Percentiles rank a stretch among this genome's conserved stretches.
phyloP scores from a whole-genome alignment of 2,329 filamentous ascomycete genomes.

The Alternaria angustiovoidea region DNA sequence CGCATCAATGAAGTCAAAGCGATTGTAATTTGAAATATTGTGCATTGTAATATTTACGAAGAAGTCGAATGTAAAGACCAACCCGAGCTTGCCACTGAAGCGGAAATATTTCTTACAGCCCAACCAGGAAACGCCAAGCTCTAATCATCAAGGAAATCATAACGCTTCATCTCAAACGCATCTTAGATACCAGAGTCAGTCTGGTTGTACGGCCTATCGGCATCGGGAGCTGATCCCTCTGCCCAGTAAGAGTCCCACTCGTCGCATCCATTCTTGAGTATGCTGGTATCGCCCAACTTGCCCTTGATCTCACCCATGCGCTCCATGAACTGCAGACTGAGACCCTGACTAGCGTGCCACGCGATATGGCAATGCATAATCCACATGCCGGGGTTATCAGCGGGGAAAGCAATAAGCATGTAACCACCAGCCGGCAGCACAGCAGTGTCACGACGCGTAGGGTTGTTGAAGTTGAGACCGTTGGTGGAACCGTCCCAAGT shows the following conservation, averaged over 20 bases:
- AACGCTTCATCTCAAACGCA: background rate
- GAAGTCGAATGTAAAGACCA: background rate
- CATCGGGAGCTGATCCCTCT: conserved; percentile 23
- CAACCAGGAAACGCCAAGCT: background rate
- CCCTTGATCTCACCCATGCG: conserved; percentile 34
- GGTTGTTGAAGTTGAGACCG: conserved; percentile 49
- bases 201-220: conserved; percentile 38
- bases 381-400: conserved; percentile 61
- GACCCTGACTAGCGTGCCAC: conserved; percentile 48
- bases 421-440: conserved; percentile 51
- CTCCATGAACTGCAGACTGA: conserved; percentile 64
- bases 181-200: conserved; percentile 45
- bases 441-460: conserved; percentile 51
- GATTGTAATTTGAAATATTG: background rate
- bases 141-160: background rate
- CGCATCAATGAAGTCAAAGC: background rate
- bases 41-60: background rate
- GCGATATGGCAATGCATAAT: conserved; percentile 49
- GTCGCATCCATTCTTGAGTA: conserved; percentile 37
- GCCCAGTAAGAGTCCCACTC: conserved; percentile 47
- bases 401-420: conserved; percentile 62
- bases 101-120: background rate
- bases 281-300: conserved; percentile 29
- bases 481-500: conserved; percentile 46
- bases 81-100: background rate